Base-by-base conservation (phyloP, 352 stramenopile species). In the Phytophthora sansomeana region DNA sequence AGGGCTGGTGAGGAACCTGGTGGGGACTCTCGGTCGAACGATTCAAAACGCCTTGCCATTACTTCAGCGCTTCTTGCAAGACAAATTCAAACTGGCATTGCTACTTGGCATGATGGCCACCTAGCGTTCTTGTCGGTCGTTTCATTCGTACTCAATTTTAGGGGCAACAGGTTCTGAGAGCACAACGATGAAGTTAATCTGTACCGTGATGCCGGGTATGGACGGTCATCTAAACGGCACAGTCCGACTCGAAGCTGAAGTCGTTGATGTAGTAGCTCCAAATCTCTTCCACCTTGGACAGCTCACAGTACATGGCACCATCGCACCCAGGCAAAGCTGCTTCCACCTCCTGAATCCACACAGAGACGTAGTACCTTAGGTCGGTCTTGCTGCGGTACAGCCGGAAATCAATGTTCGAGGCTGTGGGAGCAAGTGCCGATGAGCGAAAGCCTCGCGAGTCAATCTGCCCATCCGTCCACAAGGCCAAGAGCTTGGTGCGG, bases 381-480 rank as follows among this genome's bases (percentile, higher is more conserved):
- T 85, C 58, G 21, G 39, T 53, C 38, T 80, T 77, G 57, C 63
- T 57, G 35, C 68, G 61, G 46, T 79, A 90, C 46, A 95, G 41
- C 4, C 81, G 80, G 57, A 95, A 91, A 55, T 87, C 83, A 41
- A 95, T 69, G 68, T 93, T 95, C 11, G 81, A 80, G 5, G 71
- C 83, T 16, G 91, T 90, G 8, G 86, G 84, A 24, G 79, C 78
- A 8, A 84, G 49, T n/a, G 57, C 49, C 0, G 86, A 87, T 19
- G 84, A 80, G n/a, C 82, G 81, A 52, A 91, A 93, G 28, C 71
- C 60, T 14, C 86, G 76, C 7, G 49, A 48, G 8, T 76, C 48
- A 43, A 92, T 87, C 48, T 78, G 62, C 1, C 69, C 35, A 8
- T 75, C 48, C 5, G 58, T 78, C 39, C 67, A 79, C 14, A 67